phyloP scores from a whole-genome alignment of 768 basidiomycete genomes.

The Daedaleopsis sinensis region DNA sequence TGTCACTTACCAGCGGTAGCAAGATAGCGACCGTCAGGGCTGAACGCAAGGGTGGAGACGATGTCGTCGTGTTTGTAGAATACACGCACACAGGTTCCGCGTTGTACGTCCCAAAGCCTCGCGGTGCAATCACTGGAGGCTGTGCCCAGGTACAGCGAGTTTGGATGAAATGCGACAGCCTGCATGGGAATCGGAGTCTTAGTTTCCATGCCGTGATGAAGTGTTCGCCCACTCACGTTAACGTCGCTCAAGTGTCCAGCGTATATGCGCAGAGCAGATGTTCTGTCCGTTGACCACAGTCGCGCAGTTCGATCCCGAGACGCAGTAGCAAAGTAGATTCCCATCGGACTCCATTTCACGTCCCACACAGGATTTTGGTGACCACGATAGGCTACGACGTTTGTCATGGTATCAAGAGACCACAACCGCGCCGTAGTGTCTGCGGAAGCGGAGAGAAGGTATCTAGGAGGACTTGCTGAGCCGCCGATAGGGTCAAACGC shows the following conservation, averaged over 20 bases:
- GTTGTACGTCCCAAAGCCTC: constrained; percentile 97
- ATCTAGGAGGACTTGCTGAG: constrained; percentile 81
- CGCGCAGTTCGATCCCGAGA: constrained; percentile 93
- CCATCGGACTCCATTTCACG: constrained; percentile 97
- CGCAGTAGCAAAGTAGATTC: constrained; percentile 97
- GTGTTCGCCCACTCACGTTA: constrained; percentile 64
- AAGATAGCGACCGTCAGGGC: constrained; percentile 92
- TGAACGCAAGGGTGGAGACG: constrained; percentile 83
- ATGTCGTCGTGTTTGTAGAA: constrained; percentile 95
- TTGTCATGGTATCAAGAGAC: constrained; percentile 94
- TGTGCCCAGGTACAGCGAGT: constrained; percentile 95
- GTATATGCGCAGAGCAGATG: constrained; percentile 85
- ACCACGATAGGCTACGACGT: constrained; percentile 91
- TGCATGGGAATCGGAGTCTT: constrained; percentile 33
- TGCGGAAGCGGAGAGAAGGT: constrained; percentile 89
- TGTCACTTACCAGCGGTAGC: constrained; percentile 76
- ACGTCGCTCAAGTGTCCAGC: constrained; percentile 97
- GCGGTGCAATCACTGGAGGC: constrained; percentile 97
- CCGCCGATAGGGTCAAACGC: constrained; percentile 92
- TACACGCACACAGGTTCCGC: constrained; percentile 89
- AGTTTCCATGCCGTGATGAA: constrained; percentile 1
- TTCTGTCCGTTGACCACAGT: constrained; percentile 94
- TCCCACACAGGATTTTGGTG: constrained; percentile 99
- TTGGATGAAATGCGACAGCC: constrained; percentile 97
- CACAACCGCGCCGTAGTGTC: constrained; percentile 91